Conservation (phyloP, 2,329 filamentous ascomycete genomes). For the Ampelomyces quisqualis region DNA sequence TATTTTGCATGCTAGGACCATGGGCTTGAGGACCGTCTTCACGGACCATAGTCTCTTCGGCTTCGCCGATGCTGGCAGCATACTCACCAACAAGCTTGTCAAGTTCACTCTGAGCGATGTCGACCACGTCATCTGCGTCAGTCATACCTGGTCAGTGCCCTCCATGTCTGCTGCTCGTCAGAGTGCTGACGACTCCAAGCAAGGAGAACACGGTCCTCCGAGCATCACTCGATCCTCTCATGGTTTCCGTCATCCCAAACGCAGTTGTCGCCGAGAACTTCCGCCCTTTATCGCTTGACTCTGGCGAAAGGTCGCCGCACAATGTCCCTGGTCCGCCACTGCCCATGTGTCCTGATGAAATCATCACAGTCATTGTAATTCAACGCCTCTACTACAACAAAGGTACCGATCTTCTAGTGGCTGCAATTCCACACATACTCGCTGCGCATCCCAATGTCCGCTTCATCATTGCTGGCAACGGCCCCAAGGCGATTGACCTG, state of each 20-base stretch:
- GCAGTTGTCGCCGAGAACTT: conserved; percentile 97
- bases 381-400: conserved; percentile 99
- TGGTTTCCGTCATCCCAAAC: conserved; percentile 98
- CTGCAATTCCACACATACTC: conserved; percentile 88
- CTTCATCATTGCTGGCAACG: conserved; percentile 94
- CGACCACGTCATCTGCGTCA: conserved; percentile 97
- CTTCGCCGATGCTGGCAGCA: conserved; percentile 93
- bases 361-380: conserved; percentile 94
- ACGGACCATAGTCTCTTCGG: conserved; percentile 97
- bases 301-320: conserved; percentile 20
- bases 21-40: conserved; percentile 94
- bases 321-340: conserved; percentile 59
- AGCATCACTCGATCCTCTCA: conserved; percentile 89
- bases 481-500: conserved; percentile 93
- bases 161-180: too few relatives aligned
- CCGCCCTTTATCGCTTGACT: conserved; percentile 61
- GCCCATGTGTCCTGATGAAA: conserved; percentile 76
- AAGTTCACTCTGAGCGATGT: conserved; percentile 97
- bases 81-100: conserved; percentile 92
- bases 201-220: conserved; percentile 97
- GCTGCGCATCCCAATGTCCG: conserved; percentile 87
- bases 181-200: conserved; percentile 51
- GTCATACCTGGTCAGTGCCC: conserved; percentile 80
- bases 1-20: conserved; percentile 90
- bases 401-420: conserved; percentile 94